These are phyloP conservation scores for Lichtheimia ornata DNA, from an alignment of 371 early-diverging fungal species.

Conservation along the genomic window DNA sequence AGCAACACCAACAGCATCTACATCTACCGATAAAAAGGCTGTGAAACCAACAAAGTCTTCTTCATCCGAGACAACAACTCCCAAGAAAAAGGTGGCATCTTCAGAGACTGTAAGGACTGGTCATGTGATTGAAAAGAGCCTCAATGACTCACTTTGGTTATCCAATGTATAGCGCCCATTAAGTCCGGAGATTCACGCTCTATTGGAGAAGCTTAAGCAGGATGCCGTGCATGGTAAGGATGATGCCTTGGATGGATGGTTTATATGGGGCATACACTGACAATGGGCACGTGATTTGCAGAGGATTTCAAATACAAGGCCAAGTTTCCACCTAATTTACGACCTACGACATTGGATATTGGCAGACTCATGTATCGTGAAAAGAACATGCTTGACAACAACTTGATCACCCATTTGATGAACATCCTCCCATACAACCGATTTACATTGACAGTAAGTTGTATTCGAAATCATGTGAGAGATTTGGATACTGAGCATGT, in stretches of 20 bases:
- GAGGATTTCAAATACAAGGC: conserved; percentile 46
- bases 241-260: background rate
- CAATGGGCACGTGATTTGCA: background rate
- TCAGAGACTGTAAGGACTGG: background rate
- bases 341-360: conserved; percentile 45
- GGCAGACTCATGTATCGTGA: conserved; percentile 43
- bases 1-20: conserved; percentile 6
- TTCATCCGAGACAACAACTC: background rate
- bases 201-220: conserved; percentile 28
- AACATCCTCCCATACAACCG: conserved; percentile 52
- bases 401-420: conserved; percentile 48
- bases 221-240: conserved; percentile 19
- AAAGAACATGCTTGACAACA: conserved; percentile 38
- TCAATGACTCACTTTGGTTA: background rate
- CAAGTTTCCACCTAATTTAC: conserved; percentile 46
- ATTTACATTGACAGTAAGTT: conserved; percentile 49
- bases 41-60: background rate
- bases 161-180: conserved; percentile 23
- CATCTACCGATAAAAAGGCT: background rate
- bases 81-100: background rate
- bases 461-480: background rate
- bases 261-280: background rate
- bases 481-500: no score
- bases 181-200: conserved; percentile 27
- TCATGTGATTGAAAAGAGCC: background rate